These are phyloP conservation scores for Trametes meyenii DNA, from an alignment of 768 basidiomycete species.

Conservation along the genomic window DNA sequence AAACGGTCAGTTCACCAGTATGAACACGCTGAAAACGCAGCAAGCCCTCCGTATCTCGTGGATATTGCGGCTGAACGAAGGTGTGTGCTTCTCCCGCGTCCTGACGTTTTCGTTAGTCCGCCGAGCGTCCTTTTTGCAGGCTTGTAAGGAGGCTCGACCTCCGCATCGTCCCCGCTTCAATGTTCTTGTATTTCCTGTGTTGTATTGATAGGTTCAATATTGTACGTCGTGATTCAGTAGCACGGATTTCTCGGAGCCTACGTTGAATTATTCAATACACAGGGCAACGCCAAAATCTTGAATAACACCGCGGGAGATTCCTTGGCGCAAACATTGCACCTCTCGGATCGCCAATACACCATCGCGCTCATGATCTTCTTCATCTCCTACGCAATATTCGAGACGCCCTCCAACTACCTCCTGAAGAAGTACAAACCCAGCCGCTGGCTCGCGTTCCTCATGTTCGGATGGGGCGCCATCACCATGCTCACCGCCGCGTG, in stretches of 20 bases:
- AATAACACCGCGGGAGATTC: slow-evolving; percentile 26
- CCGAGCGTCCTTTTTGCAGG: slow-evolving; percentile 4
- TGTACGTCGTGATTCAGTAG: slow-evolving; percentile 12
- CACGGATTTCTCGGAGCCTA: too few species aligned
- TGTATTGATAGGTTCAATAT: slow-evolving; percentile 32
- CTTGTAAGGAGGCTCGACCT: slow-evolving; percentile 27
- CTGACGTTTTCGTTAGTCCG: neutral
- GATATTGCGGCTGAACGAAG: slow-evolving; percentile 15
- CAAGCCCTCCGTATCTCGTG: neutral
- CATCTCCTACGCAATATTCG: slow-evolving; percentile 26
- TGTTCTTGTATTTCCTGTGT: slow-evolving; percentile 29
- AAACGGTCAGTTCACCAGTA: slow-evolving; percentile 2
- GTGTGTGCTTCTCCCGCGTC: neutral
- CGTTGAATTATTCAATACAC: neutral
- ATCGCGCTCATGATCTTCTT: slow-evolving; percentile 30
- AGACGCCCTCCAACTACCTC: slow-evolving; percentile 36
- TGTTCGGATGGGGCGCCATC: slow-evolving; percentile 42
- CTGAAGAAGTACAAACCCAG: slow-evolving; percentile 41
- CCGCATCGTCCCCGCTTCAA: slow-evolving; percentile 26
- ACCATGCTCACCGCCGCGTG: slow-evolving; percentile 42
- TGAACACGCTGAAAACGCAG: neutral
- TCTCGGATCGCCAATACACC: slow-evolving; percentile 23
- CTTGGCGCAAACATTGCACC: slow-evolving; percentile 15
- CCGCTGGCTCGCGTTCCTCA: slow-evolving; percentile 44
- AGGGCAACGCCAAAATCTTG: slow-evolving; percentile 31